These are phyloP conservation scores for Dimocarpus longan DNA, from an alignment of 345 rosid genomes.

Conservation along the genomic window DNA sequence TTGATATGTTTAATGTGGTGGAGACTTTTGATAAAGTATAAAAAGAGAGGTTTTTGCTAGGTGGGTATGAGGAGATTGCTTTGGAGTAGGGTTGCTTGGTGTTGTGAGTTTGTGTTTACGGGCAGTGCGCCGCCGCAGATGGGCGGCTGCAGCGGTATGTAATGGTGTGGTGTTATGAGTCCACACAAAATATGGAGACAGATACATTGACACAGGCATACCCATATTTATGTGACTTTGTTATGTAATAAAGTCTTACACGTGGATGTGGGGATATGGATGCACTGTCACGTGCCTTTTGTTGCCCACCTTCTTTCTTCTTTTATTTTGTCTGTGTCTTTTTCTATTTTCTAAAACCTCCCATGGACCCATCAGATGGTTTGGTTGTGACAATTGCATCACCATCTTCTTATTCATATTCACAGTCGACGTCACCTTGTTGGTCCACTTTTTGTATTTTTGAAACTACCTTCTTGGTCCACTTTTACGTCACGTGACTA, in stretches of 20 bases:
- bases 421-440: background rate
- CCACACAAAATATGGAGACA: background rate
- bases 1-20: too few relatives aligned
- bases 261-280: constrained; percentile 3
- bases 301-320: background rate
- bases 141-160: background rate
- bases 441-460: too few relatives aligned
- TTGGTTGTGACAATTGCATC: background rate
- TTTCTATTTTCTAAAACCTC: background rate
- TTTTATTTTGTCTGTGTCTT: background rate
- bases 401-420: background rate
- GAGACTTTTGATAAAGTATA: too few relatives aligned
- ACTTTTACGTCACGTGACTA: too few relatives aligned
- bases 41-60: too few relatives aligned
- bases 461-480: background rate
- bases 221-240: background rate
- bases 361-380: background rate
- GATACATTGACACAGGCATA: background rate
- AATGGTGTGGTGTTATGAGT: background rate
- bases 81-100: constrained; percentile 11
- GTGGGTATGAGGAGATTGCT: background rate
- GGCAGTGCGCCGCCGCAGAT: constrained; percentile 26
- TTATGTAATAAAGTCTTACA: background rate
- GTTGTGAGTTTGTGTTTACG: background rate
- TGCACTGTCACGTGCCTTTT: constrained; percentile 28